Percentiles rank a stretch among this genome's conserved stretches.
Evolutionary conservation across 352 stramenopile species (phyloP).

Genomic region (Pythium insidiosum): DNA sequence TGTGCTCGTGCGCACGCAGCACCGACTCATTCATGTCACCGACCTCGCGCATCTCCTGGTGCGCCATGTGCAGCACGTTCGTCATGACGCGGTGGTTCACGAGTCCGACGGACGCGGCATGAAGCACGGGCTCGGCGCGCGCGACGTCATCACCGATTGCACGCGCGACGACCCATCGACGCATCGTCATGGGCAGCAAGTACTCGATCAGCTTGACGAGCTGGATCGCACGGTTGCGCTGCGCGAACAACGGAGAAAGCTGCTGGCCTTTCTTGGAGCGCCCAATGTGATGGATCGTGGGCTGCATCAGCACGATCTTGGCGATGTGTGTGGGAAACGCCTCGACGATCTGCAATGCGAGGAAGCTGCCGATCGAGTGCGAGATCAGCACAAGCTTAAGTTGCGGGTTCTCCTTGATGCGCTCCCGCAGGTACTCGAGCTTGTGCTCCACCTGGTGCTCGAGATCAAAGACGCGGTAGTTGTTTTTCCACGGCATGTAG

Average conservation of each 20-base stretch:
- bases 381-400: conserved; percentile 46
- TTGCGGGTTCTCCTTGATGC: conserved; percentile 32
- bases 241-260: conserved; percentile 42
- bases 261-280: conserved; percentile 29
- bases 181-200: conserved; percentile 26
- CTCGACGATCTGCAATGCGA: conserved; percentile 41
- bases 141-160: conserved; percentile 32
- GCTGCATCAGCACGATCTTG: conserved; percentile 66
- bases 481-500: conserved; percentile 62
- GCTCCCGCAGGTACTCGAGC: conserved; percentile 28
- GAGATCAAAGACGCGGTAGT: conserved; percentile 35
- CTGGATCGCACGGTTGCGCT: conserved; percentile 21
- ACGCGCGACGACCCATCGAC: conserved; percentile 33
- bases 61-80: conserved; percentile 61
- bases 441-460: conserved; percentile 55
- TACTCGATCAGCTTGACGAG: conserved; percentile 34
- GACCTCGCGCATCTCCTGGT: conserved; percentile 53
- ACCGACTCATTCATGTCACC: conserved; percentile 32
- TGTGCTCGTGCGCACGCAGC: conserved; percentile 30
- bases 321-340: conserved; percentile 42
- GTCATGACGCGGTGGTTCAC: conserved; percentile 45
- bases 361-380: conserved; percentile 58
- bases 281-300: conserved; percentile 57
- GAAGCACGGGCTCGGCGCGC: conserved; percentile 27
- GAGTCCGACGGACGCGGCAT: conserved; percentile 40